These are phyloP conservation scores for Fusarium tuaranense DNA, from an alignment of 2,329 filamentous ascomycete genomes.

Conservation along the genomic window DNA sequence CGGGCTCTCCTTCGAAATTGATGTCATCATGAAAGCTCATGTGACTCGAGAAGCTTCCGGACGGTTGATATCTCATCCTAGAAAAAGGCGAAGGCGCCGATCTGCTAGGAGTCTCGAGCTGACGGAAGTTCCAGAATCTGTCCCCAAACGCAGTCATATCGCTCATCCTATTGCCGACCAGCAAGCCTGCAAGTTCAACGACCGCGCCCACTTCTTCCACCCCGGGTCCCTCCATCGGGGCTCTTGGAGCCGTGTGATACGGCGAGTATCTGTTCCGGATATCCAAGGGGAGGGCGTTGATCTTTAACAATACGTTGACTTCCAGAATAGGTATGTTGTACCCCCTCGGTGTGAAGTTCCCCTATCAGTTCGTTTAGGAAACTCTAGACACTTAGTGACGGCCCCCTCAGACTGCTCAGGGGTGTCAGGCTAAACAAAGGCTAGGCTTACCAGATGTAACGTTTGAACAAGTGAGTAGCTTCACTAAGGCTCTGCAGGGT, in stretches of 20 bases:
- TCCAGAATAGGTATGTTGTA: background rate
- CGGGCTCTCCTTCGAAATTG: too few relatives aligned
- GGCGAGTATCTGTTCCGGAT: background rate
- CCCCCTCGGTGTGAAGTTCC: too few relatives aligned
- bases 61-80: too few relatives aligned
- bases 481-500: background rate
- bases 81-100: too few relatives aligned
- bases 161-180: too few relatives aligned
- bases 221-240: background rate
- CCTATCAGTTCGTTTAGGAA: background rate
- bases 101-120: too few relatives aligned
- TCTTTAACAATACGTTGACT: background rate
- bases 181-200: background rate
- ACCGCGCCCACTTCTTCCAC: background rate
- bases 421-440: background rate
- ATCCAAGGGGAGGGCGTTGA: background rate
- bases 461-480: background rate
- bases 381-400: background rate
- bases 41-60: too few relatives aligned
- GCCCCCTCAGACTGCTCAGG: background rate
- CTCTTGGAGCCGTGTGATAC: background rate
- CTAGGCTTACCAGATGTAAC: background rate
- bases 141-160: too few relatives aligned
- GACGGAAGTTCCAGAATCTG: too few relatives aligned
- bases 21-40: too few relatives aligned